Percentiles rank a stretch among this genome's conserved stretches.
Evolutionary conservation across 208 protist genomes (phyloP).

Genomic region (Borovskyia barvae): DNA sequence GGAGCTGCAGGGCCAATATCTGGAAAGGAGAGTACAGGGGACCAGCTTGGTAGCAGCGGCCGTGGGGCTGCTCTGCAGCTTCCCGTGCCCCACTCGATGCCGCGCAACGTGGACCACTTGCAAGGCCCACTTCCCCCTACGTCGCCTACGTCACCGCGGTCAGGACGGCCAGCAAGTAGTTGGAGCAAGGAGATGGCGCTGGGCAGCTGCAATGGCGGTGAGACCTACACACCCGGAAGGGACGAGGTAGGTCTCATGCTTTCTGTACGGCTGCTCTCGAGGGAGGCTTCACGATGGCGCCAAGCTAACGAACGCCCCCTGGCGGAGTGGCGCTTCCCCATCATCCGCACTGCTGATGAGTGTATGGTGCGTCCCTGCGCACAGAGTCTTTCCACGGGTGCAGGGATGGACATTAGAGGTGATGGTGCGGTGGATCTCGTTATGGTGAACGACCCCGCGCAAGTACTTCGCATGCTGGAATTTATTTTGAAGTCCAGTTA

Average conservation of each 20-base stretch:
- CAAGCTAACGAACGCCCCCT: constrained; percentile 26
- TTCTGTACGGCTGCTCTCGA: constrained; percentile 25
- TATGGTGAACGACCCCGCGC: constrained; percentile 53
- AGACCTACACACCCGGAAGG: constrained; percentile 1
- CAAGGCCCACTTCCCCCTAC: background rate
- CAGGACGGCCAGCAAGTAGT: background rate
- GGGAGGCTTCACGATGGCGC: constrained; percentile 27
- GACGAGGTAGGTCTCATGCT: constrained; percentile 42
- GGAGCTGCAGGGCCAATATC: background rate
- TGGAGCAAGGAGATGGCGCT: too few relatives aligned
- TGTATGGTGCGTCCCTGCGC: constrained; percentile 7
- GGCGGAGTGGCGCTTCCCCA: constrained; percentile 37
- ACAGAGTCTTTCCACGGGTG: background rate
- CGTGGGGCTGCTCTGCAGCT: too few relatives aligned
- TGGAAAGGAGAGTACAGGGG: background rate
- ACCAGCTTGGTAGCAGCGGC: background rate
- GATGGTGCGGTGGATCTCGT: constrained; percentile 21
- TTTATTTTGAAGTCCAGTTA: constrained; percentile 71
- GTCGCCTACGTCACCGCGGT: constrained; percentile 8
- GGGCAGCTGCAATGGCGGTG: background rate
- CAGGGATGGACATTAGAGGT: background rate
- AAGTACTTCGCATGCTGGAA: constrained; percentile 64
- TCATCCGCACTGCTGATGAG: constrained; percentile 32
- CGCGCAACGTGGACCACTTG: too few relatives aligned
- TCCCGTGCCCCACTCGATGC: background rate